Conservation (phyloP, 2,329 filamentous ascomycete genomes). For the Colletotrichum cuscutae region DNA sequence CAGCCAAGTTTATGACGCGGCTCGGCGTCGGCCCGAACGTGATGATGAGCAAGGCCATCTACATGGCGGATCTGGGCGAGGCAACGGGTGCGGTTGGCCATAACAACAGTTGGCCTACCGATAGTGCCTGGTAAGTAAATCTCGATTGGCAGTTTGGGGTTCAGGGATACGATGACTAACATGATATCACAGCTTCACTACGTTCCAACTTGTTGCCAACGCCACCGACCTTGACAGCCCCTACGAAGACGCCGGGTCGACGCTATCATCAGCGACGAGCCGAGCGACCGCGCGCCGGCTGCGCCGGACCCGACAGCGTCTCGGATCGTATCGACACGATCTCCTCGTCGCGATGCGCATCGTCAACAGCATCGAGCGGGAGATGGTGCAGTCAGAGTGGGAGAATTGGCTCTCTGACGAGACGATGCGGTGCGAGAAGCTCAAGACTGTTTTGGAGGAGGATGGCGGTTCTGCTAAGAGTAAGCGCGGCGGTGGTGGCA, state of each 20-base stretch:
- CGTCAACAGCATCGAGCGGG: constrained; percentile 87
- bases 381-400: constrained; percentile 89
- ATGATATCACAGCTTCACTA: constrained; percentile 59
- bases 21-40: constrained; percentile 83
- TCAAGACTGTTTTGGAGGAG: constrained; percentile 56
- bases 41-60: constrained; percentile 87
- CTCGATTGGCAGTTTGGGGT: not conserved
- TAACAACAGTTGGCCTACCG: constrained; percentile 48
- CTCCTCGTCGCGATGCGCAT: constrained; percentile 90
- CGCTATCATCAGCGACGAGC: constrained; percentile 59
- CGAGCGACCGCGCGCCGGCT: constrained; percentile 72
- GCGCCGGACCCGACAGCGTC: constrained; percentile 81
- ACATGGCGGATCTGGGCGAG: constrained; percentile 82
- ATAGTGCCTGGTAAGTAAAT: constrained; percentile 60
- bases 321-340: constrained; percentile 89
- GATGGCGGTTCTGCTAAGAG: constrained; percentile 27
- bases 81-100: constrained; percentile 55
- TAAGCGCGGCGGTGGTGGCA: constrained; percentile 11
- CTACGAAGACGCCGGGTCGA: constrained; percentile 61
- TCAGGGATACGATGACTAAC: constrained; percentile 1
- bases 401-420: constrained; percentile 92
- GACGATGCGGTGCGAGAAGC: constrained; percentile 76
- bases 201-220: constrained; percentile 69
- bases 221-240: constrained; percentile 67
- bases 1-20: constrained; percentile 81